Conservation (phyloP, 768 basidiomycete genomes). For the Trametes elegans region DNA sequence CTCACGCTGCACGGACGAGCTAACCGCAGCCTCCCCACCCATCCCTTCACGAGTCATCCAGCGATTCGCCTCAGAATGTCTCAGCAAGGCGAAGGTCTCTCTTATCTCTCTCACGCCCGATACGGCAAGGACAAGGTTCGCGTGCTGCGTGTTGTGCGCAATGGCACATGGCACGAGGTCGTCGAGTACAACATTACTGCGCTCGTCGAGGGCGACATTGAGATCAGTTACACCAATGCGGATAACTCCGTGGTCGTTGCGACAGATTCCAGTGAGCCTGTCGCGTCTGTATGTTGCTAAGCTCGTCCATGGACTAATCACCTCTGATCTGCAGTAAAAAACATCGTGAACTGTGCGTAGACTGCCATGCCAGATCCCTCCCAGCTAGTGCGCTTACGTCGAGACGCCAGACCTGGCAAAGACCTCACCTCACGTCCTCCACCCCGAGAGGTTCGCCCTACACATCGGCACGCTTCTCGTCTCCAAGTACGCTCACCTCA, state of each 20-base stretch:
- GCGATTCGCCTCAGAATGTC: no score
- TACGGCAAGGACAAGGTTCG: conserved; percentile 91
- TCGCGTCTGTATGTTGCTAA: neutral
- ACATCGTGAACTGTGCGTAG: conserved; percentile 36
- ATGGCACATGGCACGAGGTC: conserved; percentile 62
- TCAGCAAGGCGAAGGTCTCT: conserved; percentile 15
- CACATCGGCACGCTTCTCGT: conserved; percentile 85
- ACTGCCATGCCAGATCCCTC: neutral
- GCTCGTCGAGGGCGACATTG: conserved; percentile 82
- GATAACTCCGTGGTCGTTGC: conserved; percentile 89
- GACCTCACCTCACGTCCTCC: conserved; percentile 81
- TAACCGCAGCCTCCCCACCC: no score
- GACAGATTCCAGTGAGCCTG: conserved; percentile 84
- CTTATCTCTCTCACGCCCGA: conserved; percentile 48
- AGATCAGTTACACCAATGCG: conserved; percentile 80
- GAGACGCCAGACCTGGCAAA: conserved; percentile 75
- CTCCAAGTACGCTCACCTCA: conserved; percentile 73
- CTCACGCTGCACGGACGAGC: no score
- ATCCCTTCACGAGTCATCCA: no score
- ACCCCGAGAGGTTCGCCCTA: conserved; percentile 82
- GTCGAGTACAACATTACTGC: conserved; percentile 84
- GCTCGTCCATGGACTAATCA: neutral
- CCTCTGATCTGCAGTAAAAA: conserved; percentile 33
- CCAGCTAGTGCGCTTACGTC: no score
- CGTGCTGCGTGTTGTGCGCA: conserved; percentile 81